phyloP scores from a whole-genome alignment of 176 grass and related monocot species.

The Phoenix dactylifera region DNA sequence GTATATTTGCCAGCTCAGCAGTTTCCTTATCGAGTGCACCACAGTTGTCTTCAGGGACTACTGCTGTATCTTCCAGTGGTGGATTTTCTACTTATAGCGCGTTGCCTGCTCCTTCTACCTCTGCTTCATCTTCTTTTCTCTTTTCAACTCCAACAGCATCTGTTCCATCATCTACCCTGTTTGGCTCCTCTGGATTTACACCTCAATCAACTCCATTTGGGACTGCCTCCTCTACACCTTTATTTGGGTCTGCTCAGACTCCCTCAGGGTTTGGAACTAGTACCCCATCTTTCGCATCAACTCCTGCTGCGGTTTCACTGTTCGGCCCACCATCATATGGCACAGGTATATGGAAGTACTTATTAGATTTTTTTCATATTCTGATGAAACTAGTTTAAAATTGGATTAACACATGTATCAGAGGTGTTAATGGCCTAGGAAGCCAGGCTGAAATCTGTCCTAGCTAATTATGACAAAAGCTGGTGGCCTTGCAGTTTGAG shows the following conservation, averaged over 20 bases:
- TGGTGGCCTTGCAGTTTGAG: not conserved
- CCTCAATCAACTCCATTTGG: constrained; percentile 74
- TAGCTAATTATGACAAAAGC: too few relatives aligned
- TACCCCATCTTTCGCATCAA: constrained; percentile 39
- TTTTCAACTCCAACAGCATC: constrained; percentile 65
- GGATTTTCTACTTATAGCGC: constrained; percentile 42
- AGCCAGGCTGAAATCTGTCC: too few relatives aligned
- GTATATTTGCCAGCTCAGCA: not conserved
- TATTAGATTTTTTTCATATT: too few relatives aligned
- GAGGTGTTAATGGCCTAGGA: too few relatives aligned
- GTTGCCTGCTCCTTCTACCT: constrained; percentile 35
- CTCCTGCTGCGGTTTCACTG: constrained; percentile 37
- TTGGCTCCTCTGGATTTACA: constrained; percentile 44
- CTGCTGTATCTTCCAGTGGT: constrained; percentile 29
- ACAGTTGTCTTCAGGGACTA: constrained; percentile 34
- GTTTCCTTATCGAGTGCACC: constrained; percentile 22
- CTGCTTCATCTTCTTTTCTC: constrained; percentile 45
- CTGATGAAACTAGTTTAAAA: too few relatives aligned
- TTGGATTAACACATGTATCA: too few relatives aligned
- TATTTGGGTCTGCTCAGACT: constrained; percentile 44
- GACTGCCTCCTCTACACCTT: constrained; percentile 47
- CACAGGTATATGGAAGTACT: constrained; percentile 11
- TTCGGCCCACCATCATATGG: constrained; percentile 71
- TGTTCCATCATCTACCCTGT: constrained; percentile 51
- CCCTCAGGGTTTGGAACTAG: constrained; percentile 58